Conservation (phyloP, 176 grass and related monocot species). For the Lolium multiflorum region DNA sequence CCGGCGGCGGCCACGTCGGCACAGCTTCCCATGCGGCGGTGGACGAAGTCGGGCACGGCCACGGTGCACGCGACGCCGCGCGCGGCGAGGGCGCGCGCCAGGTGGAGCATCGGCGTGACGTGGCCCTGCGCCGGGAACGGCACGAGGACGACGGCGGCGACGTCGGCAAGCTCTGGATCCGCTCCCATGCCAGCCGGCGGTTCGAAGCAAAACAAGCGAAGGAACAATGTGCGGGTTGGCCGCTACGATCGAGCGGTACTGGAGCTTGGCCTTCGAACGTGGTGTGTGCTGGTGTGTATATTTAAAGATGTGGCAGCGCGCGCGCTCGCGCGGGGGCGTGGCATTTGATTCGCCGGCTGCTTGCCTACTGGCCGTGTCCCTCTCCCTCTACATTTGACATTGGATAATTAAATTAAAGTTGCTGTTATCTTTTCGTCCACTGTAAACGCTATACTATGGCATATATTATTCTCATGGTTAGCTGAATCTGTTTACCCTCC, state of each 20-base stretch:
- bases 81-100: conserved; percentile 61
- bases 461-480: neutral
- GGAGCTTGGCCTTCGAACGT: conserved; percentile 14
- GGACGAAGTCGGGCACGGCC: conserved; percentile 79
- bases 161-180: neutral
- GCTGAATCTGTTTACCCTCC: neutral
- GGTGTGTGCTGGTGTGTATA: neutral
- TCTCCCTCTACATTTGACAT: conserved; percentile 28
- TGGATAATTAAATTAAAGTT: conserved; percentile 7
- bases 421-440: conserved; percentile 20
- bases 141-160: conserved; percentile 58
- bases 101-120: conserved; percentile 85
- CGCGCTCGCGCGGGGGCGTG: neutral
- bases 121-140: conserved; percentile 96
- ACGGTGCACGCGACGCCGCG: conserved; percentile 59
- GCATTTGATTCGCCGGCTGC: neutral
- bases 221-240: neutral
- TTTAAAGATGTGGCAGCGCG: conserved; percentile 30
- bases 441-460: conserved; percentile 34
- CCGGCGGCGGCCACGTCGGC: neutral
- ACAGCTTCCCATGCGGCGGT: conserved; percentile 49
- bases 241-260: neutral
- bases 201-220: neutral
- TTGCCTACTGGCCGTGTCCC: neutral
- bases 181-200: conserved; percentile 21